Evolutionary conservation across 805 yeast species (phyloP).

Genomic region (Kodamaea fukazawae): DNA sequence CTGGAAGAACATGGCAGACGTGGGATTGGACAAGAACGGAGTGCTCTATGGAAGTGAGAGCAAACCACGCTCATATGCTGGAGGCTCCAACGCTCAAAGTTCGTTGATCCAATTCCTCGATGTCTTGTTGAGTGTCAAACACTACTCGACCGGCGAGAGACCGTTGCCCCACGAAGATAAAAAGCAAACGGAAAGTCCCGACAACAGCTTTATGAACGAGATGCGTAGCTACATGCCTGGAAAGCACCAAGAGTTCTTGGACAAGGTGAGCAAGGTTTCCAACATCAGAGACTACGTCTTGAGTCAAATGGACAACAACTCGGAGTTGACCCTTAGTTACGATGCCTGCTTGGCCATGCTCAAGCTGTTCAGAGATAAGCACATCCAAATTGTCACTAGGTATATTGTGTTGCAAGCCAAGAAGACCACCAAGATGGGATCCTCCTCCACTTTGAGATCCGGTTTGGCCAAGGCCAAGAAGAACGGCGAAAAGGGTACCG

Average conservation of each 20-base stretch:
- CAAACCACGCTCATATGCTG: slow-evolving; percentile 58
- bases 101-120: slow-evolving; percentile 87
- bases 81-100: slow-evolving; percentile 94
- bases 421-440: slow-evolving; percentile 50
- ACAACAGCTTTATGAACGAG: slow-evolving; percentile 63
- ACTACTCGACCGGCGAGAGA: slow-evolving; percentile 71
- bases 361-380: slow-evolving; percentile 86
- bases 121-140: slow-evolving; percentile 70
- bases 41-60: slow-evolving; percentile 69
- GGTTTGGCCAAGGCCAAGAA: slow-evolving; percentile 56
- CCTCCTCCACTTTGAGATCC: slow-evolving; percentile 58
- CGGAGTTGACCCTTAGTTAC: slow-evolving; percentile 67
- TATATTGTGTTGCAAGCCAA: slow-evolving; percentile 80
- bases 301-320: slow-evolving; percentile 32
- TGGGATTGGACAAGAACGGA: slow-evolving; percentile 70
- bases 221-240: slow-evolving; percentile 93
- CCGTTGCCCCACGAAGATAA: slow-evolving; percentile 19
- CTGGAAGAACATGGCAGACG: slow-evolving; percentile 88
- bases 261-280: slow-evolving; percentile 55
- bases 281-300: slow-evolving; percentile 65
- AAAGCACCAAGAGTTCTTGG: slow-evolving; percentile 72
- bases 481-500: slow-evolving; percentile 74
- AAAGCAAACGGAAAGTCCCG: slow-evolving; percentile 10
- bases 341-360: slow-evolving; percentile 90
- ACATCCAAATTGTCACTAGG: slow-evolving; percentile 87